These are phyloP conservation scores for Trichoderma gracile DNA, from an alignment of 2,329 filamentous ascomycete species.

Conservation along the genomic window DNA sequence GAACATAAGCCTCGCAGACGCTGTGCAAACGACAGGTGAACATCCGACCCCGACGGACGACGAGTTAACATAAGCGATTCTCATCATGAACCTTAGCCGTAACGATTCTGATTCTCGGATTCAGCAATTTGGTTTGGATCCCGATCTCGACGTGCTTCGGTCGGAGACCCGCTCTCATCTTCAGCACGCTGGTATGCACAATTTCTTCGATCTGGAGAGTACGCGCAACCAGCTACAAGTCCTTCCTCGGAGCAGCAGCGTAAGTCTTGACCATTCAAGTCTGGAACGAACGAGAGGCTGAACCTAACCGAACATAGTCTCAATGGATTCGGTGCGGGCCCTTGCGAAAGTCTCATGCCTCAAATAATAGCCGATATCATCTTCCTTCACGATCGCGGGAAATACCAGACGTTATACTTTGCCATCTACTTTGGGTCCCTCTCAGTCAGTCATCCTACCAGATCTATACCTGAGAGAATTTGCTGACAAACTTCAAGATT, in stretches of 20 bases:
- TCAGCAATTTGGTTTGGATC: conserved; percentile 17
- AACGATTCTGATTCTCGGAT: conserved; percentile 3
- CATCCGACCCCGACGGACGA: neutral
- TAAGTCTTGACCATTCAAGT: neutral
- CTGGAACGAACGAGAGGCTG: neutral
- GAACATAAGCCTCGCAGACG: conserved; percentile 13
- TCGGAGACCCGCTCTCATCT: conserved; percentile 12
- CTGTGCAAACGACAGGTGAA: conserved; percentile 13
- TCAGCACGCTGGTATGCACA: conserved; percentile 11
- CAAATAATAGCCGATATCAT: conserved; percentile 21
- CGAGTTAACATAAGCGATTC: neutral
- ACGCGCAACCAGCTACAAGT: conserved; percentile 15
- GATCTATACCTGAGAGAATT: no score
- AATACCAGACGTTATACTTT: conserved; percentile 20
- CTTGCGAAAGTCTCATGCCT: conserved; percentile 20
- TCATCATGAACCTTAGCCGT: neutral
- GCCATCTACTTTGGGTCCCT: conserved; percentile 17
- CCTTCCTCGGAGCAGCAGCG: conserved; percentile 16
- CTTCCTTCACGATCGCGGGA: conserved; percentile 15
- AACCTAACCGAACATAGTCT: neutral
- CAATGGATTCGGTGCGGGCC: conserved; percentile 10
- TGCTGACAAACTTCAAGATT: neutral
- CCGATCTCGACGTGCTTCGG: conserved; percentile 17
- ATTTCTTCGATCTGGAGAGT: conserved; percentile 20
- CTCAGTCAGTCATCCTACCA: neutral